These are phyloP conservation scores for Colletotrichum sp. DNA, from an alignment of 2,329 filamentous ascomycete genomes.

Conservation along the genomic window DNA sequence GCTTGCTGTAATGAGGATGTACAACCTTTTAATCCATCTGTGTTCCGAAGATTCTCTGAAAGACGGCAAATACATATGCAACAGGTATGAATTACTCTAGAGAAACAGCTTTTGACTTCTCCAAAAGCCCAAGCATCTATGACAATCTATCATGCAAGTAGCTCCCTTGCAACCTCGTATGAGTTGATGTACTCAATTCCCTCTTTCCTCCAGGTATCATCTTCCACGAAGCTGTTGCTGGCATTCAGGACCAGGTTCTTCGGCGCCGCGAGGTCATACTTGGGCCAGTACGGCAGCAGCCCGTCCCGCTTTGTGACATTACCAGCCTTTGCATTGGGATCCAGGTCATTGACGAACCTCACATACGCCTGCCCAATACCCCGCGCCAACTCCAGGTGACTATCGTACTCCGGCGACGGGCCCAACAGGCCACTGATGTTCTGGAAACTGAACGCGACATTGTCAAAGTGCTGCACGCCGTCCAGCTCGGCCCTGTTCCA, in stretches of 20 bases:
- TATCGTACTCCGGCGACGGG: slow-evolving; percentile 45
- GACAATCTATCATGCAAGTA: slow-evolving; percentile 26
- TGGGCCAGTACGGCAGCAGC: slow-evolving; percentile 44
- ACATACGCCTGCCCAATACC: slow-evolving; percentile 46
- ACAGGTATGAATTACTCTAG: not conserved
- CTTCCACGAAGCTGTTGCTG: slow-evolving; percentile 46
- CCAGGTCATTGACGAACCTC: slow-evolving; percentile 44
- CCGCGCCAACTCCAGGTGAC: slow-evolving; percentile 35
- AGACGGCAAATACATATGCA: not conserved
- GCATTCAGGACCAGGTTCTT: slow-evolving; percentile 52
- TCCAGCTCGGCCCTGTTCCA: slow-evolving; percentile 44
- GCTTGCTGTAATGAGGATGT: not conserved
- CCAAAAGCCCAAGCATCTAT: not conserved
- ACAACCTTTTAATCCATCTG: not conserved
- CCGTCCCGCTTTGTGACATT: slow-evolving; percentile 18
- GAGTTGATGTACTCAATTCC: slow-evolving; percentile 49
- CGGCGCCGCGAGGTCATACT: slow-evolving; percentile 40
- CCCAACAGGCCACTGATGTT: slow-evolving; percentile 53
- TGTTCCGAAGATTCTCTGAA: not conserved
- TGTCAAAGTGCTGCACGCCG: slow-evolving; percentile 50
- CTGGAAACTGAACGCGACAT: slow-evolving; percentile 56
- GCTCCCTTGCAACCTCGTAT: slow-evolving; percentile 38
- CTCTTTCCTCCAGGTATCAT: slow-evolving; percentile 51
- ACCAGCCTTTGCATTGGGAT: slow-evolving; percentile 40
- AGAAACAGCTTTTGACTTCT: not conserved